phyloP scores from a whole-genome alignment of 371 early-diverging fungal genomes.

The Rozella allomycis region DNA sequence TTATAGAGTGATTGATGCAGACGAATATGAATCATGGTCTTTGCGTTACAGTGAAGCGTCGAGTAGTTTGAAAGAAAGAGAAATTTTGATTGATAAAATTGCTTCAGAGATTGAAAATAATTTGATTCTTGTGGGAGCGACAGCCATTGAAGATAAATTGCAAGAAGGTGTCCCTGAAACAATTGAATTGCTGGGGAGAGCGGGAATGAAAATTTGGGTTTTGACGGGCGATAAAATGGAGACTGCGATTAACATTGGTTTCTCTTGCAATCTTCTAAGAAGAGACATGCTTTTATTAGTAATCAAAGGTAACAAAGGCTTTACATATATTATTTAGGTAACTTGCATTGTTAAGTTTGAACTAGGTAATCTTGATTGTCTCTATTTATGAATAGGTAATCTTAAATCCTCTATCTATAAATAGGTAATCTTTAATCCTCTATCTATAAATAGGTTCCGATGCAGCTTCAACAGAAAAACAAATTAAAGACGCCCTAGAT shows the following conservation, averaged over 20 bases:
- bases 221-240: constrained; percentile 98
- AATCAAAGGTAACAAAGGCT: constrained; percentile 28
- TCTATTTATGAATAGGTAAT: too few relatives aligned
- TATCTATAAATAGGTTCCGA: too few relatives aligned
- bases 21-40: constrained; percentile 52
- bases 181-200: constrained; percentile 55
- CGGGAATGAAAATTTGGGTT: constrained; percentile 96
- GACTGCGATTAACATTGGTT: constrained; percentile 95
- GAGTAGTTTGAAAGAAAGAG: constrained; percentile 45
- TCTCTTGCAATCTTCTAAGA: constrained; percentile 52
- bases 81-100: constrained; percentile 39
- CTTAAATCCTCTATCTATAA: too few relatives aligned
- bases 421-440: too few relatives aligned
- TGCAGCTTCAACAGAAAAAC: too few relatives aligned
- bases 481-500: too few relatives aligned
- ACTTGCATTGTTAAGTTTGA: too few relatives aligned
- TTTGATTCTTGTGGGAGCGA: constrained; percentile 66
- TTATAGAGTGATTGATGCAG: constrained; percentile 39
- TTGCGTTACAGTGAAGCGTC: constrained; percentile 41
- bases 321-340: too few relatives aligned
- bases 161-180: constrained; percentile 88
- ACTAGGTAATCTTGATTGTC: too few relatives aligned
- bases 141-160: constrained; percentile 94
- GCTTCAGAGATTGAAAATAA: constrained; percentile 56
- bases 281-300: constrained; percentile 43